Percentiles rank a stretch among this genome's conserved stretches.
These are phyloP conservation scores for Spiraea crenata DNA, from an alignment of 331 rosid genomes.

Conservation along the genomic window DNA sequence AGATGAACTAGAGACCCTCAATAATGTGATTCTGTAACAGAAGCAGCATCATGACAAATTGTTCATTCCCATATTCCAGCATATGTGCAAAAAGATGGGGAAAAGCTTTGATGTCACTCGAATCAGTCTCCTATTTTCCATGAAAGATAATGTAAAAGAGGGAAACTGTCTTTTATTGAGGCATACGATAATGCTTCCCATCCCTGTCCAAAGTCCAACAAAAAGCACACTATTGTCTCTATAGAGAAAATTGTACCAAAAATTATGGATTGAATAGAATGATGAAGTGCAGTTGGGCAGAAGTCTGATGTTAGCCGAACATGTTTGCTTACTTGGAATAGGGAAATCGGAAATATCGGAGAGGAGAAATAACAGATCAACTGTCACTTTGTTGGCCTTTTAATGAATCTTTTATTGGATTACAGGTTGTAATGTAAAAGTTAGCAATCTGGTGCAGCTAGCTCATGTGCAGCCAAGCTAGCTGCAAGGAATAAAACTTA, in stretches of 20 bases:
- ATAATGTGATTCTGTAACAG: neutral
- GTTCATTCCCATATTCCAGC: neutral
- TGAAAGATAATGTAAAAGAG: neutral
- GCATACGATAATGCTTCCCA: neutral
- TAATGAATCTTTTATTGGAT: too few species aligned
- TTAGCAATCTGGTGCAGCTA: too few species aligned
- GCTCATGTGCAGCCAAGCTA: too few species aligned
- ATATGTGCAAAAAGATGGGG: neutral
- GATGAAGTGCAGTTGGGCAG: neutral
- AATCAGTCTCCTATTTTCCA: neutral
- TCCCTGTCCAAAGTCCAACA: neutral
- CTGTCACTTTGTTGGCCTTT: too few species aligned
- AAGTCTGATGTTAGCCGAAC: neutral
- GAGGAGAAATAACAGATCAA: too few species aligned
- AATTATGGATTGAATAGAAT: neutral
- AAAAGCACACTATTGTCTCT: neutral
- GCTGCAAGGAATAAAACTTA: too few species aligned
- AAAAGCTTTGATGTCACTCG: neutral
- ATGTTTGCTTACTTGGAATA: too few species aligned
- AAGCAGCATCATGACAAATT: neutral
- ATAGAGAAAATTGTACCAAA: neutral
- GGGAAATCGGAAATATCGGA: too few species aligned
- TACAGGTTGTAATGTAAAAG: too few species aligned
- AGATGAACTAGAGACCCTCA: neutral
- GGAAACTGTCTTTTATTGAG: neutral